Evolutionary conservation across 2,329 filamentous ascomycete species (phyloP), one percentile per base, ranked within the genome.

Genomic region (Elsinoe batatas): DNA sequence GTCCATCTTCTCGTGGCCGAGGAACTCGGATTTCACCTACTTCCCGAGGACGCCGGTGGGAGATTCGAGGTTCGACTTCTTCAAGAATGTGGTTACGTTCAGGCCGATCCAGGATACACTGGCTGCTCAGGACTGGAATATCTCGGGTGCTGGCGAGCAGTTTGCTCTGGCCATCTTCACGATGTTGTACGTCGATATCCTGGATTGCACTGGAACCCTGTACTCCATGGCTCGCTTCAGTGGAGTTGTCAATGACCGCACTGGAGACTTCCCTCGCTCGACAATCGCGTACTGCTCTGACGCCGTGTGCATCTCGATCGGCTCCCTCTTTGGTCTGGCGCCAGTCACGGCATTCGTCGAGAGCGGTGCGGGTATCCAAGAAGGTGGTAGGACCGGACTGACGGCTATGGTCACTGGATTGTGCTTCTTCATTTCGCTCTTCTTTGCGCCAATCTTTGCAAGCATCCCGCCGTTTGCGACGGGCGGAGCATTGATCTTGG

Each of bases 211-310:
- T 0, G 89, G 88, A 63, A 94, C 88, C 1, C 74, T 94, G 58
- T 95, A 94, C 72, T 87, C 87, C 17, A 94, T 95, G 88, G 89
- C 89, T 15, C 83, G 85, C 30, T 93, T 91, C 69, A 85, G 84
- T 61, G 82, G 87, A 43, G 81, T 87, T 56, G 84, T 94, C 65
- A 87, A 95, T 62, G 85, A 88, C 62, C 79, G 82, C 51, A 93
- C 88, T 0, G 85, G 90, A 65, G 89, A 95, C 66, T 95, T 95
- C 59, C 88, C 94, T 69, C 87, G 88, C 57, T 91, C 86, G 13
- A 84, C 88, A 1, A 74, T 89, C 17, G 89, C 89, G 1, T 95
- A 94, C 69, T 81, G 87, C 69, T 85, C 93, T 20, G 89, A 95
- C 64, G 88, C 89, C 0, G 72, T 91, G 37, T 83, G 82, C 63